phyloP scores from a whole-genome alignment of 2,329 filamentous ascomycete species.

The Xylaria sp. region DNA sequence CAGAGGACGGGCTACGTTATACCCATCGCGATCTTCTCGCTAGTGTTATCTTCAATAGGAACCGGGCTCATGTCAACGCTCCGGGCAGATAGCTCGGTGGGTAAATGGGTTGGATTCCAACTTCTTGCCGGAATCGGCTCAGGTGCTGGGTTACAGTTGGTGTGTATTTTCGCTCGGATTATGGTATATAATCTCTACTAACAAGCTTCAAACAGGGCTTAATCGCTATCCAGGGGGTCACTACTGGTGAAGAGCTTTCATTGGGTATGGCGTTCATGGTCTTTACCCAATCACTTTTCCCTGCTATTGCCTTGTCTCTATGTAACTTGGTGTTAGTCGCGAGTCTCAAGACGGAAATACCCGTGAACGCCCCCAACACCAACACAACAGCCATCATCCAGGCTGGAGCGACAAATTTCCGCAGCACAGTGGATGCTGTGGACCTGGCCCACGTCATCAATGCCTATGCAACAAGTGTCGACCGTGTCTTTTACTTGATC shows the following conservation, averaged over 20 bases:
- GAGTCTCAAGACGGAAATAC: slow-evolving; percentile 51
- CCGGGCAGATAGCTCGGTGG: slow-evolving; percentile 24
- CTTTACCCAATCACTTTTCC: slow-evolving; percentile 1
- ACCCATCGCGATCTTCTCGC: slow-evolving; percentile 10
- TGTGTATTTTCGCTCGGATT: slow-evolving; percentile 16
- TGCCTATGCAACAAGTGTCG: slow-evolving; percentile 56
- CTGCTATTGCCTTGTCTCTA: slow-evolving; percentile 28
- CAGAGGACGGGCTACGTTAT: slow-evolving; percentile 30
- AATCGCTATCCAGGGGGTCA: background rate
- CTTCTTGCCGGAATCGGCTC: slow-evolving; percentile 32
- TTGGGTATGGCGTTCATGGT: background rate
- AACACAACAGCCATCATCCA: slow-evolving; percentile 50
- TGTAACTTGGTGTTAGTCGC: slow-evolving; percentile 46
- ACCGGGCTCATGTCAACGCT: slow-evolving; percentile 27
- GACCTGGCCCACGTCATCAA: slow-evolving; percentile 52
- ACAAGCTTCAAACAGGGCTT: background rate
- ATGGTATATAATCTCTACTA: background rate
- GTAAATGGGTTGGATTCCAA: slow-evolving; percentile 35
- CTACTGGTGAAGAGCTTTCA: background rate
- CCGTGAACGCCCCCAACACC: slow-evolving; percentile 47
- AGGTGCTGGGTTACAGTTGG: slow-evolving; percentile 29
- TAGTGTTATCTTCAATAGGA: background rate
- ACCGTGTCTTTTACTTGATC: slow-evolving; percentile 54
- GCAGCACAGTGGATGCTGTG: slow-evolving; percentile 46
- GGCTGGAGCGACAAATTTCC: slow-evolving; percentile 57